phyloP scores from a whole-genome alignment of 305 asterid species.

The Solanum hybrid region DNA sequence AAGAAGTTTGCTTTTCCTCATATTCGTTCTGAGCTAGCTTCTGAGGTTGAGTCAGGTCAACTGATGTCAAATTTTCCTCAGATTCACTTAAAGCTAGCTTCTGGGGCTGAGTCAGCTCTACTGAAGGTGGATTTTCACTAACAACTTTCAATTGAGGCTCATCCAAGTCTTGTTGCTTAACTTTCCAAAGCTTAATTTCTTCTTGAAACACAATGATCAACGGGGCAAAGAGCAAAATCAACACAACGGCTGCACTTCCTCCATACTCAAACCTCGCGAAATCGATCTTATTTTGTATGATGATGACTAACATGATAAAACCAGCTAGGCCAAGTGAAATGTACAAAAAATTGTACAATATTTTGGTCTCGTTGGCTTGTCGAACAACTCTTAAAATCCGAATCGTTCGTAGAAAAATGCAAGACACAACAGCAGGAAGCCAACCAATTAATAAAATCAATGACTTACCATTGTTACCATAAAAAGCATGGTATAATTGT shows the following conservation, averaged over 20 bases:
- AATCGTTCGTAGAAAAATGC: conserved; percentile 25
- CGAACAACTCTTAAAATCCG: conserved; percentile 22
- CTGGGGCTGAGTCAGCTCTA: neutral
- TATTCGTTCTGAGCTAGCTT: neutral
- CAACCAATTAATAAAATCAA: conserved; percentile 42
- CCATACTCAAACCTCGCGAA: conserved; percentile 20
- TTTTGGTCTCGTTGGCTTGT: conserved; percentile 27
- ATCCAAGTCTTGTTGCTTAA: neutral
- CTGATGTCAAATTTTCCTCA: conserved; percentile 5
- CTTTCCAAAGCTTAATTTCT: conserved; percentile 27
- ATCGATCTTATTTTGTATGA: conserved; percentile 24
- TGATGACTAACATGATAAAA: conserved; percentile 36
- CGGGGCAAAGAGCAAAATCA: conserved; percentile 32
- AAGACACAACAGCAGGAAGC: conserved; percentile 43
- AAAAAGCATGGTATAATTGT: conserved; percentile 35
- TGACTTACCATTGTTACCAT: conserved; percentile 30
- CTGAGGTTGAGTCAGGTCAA: neutral
- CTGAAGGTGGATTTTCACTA: conserved; percentile 9
- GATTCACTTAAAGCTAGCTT: neutral
- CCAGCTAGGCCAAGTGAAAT: conserved; percentile 43
- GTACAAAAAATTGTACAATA: conserved; percentile 35
- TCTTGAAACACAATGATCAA: conserved; percentile 25
- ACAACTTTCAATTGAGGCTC: conserved; percentile 1
- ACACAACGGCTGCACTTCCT: conserved; percentile 20
- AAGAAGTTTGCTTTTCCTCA: conserved; percentile 11